A percentile compares a stretch with the other conserved stretches of the same genome.
phyloP scores from a whole-genome alignment of 495 filamentous ascomycete genomes.

The Massariosphaeria phaeospora region DNA sequence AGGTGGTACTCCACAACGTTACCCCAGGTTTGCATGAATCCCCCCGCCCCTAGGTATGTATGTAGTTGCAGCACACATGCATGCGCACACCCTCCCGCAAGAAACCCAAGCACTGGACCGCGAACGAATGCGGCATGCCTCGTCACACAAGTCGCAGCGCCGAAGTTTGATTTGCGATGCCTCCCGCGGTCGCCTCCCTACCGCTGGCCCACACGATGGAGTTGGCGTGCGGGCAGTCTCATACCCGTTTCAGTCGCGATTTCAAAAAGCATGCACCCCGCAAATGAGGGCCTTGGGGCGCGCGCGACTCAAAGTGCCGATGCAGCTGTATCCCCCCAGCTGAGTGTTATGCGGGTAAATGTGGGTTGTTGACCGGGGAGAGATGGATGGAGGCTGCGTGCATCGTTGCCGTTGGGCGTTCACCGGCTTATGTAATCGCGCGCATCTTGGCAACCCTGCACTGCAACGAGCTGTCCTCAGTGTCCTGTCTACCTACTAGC shows the following conservation, averaged over 20 bases:
- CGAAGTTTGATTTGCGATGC: too few relatives aligned
- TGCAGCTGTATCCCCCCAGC: not conserved
- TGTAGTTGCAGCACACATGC: too few relatives aligned
- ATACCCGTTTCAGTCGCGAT: not conserved
- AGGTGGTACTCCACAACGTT: too few relatives aligned
- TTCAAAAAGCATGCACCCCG: not conserved
- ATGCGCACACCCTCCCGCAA: too few relatives aligned
- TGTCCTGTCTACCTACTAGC: too few relatives aligned
- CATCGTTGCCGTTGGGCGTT: not conserved
- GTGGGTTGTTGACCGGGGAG: not conserved
- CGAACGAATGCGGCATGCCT: too few relatives aligned
- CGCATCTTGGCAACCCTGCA: not conserved
- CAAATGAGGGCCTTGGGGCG: not conserved
- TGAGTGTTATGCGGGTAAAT: constrained; percentile 12
- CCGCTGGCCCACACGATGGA: too few relatives aligned
- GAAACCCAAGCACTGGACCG: too few relatives aligned
- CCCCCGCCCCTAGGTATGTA: too few relatives aligned
- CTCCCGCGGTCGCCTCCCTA: too few relatives aligned
- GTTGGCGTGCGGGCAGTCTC: not conserved
- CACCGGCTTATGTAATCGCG: not conserved
- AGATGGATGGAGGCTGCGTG: constrained; percentile 1
- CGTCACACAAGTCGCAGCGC: too few relatives aligned
- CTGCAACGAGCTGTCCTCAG: constrained; percentile 5
- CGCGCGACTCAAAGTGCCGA: constrained; percentile 13
- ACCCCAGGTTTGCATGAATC: too few relatives aligned